Evolutionary conservation across 2,329 filamentous ascomycete genomes (phyloP), one percentile per base, ranked within the genome.

Genomic region (Nemania sp.): DNA sequence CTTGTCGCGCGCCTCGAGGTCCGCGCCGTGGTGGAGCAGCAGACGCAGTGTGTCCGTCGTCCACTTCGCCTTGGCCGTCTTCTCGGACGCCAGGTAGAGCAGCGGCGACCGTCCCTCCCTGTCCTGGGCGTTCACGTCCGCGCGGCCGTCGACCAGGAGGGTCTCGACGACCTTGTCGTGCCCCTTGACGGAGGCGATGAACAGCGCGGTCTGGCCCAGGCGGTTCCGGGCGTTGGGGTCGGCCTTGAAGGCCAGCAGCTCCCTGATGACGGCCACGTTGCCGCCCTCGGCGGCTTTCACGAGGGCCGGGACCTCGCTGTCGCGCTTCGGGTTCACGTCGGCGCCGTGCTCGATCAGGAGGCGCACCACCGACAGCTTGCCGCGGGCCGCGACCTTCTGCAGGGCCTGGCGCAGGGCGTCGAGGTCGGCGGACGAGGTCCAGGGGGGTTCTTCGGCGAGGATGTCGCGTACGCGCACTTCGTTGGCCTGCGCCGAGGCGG

Each of bases 21-120:
- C 65, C 45, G 75, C 73, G n/a, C 71, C 71, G 20, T 71, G 65
- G 17, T 65, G 67, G 9, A 73, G 67, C 10, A 83, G 71, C 48
- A 83, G 65, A 59, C 73, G 72, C 42, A 81, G 72, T 6, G 81
- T 82, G 7, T 77, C 76, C 9, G 75, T 72, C 1, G 67, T 73
- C 72, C 75, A 76, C 55, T 68, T 72, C 40, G 61, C 65, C 52
- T 72, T 73, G 17, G 67, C 65, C 6, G 69, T 68, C 65, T 74
- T 77, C 59, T 77, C 74, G 2, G 75, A 71, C 11, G 74, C 74
- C 17, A 77, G 60, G 47, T 71, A 74, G 18, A 77, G 68, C 39
- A 79, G 66, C 13, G 76, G 71, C 2, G 76, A 77, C 18, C 74
- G 70, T 9, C 72, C 71, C 50, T 77, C 73, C 53, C 72, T 72